phyloP scores from a whole-genome alignment of 352 stramenopile genomes.

The Phytopythium litorale region DNA sequence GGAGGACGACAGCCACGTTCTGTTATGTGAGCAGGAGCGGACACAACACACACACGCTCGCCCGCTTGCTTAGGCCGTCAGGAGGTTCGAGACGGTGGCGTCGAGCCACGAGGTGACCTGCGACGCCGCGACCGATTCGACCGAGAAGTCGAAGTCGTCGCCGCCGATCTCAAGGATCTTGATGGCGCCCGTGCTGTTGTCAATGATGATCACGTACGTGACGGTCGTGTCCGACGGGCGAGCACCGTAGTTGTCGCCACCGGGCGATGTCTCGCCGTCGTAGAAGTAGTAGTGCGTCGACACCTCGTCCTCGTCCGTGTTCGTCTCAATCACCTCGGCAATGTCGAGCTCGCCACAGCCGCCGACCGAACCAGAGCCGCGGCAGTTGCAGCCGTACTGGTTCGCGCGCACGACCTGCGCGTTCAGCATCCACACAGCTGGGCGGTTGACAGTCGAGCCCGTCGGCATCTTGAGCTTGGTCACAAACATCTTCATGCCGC shows the following conservation, averaged over 20 bases:
- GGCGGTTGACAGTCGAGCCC: slow-evolving; percentile 37
- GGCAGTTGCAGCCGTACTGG: slow-evolving; percentile 80
- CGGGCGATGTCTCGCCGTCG: slow-evolving; percentile 37
- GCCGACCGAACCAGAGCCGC: slow-evolving; percentile 37
- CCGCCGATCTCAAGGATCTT: slow-evolving; percentile 43
- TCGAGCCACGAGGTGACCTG: slow-evolving; percentile 31
- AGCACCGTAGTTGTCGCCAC: slow-evolving; percentile 37
- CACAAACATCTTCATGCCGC: slow-evolving; percentile 73
- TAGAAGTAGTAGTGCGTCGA: slow-evolving; percentile 77
- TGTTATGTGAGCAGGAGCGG: background rate
- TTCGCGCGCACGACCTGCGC: slow-evolving; percentile 57
- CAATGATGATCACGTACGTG: slow-evolving; percentile 51
- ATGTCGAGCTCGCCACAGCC: slow-evolving; percentile 73
- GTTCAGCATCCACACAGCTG: slow-evolving; percentile 77
- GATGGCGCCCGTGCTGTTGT: slow-evolving; percentile 32
- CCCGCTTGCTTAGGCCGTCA: slow-evolving; percentile 11
- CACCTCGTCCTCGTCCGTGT: slow-evolving; percentile 46
- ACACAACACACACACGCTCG: slow-evolving; percentile 1
- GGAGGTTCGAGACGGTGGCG: slow-evolving; percentile 33
- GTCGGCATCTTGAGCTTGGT: slow-evolving; percentile 63
- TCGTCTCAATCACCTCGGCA: slow-evolving; percentile 68
- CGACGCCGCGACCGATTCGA: slow-evolving; percentile 21
- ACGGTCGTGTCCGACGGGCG: slow-evolving; percentile 26
- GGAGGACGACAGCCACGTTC: background rate
- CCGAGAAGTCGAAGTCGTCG: slow-evolving; percentile 37